Evolutionary conservation across 2,329 filamentous ascomycete genomes (phyloP), one percentile per base, ranked within the genome.

Genomic region (Fusarium sp.): DNA sequence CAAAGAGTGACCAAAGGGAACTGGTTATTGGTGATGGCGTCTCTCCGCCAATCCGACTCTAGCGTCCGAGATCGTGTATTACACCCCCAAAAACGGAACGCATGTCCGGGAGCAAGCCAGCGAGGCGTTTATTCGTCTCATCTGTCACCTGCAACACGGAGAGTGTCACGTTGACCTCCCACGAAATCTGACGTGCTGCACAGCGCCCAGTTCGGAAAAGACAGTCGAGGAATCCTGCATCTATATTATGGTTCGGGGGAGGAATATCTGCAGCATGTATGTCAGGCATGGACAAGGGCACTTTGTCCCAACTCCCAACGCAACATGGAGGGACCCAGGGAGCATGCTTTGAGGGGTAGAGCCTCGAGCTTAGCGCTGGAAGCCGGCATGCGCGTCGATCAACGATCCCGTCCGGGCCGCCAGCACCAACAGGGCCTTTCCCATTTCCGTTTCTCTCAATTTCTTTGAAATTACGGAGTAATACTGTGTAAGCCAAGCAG

Each of bases 321-420:
- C 52, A 41, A 56, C 27, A 54, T 22, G 41, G 68, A 52, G 22
- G 27, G 59, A 37, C 29, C 22, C 48, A 52, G 31, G 24, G 39
- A 20, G 50, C 39, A 41, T 58, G 41, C 27, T 71, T 52, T 29
- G 67, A 67, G 54, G 63, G 62, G 48, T 52, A 64, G 45, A 62
- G 56, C 66, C 63, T 67, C 63, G 58, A 68, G 58, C 56, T 66
- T 76, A 77, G 77, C 70, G 73, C 72, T 78, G 64, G 50, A 50
- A 68, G 67, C 63, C 57, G 70, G 76, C 67, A 72, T 71, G 72
- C 65, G 60, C 61, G 72, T 70, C 68, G 77, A 78, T 77, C 77
- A 74, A 69, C 65, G 71, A 76, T 78, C 77, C 75, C 75, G 77
- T 67, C 65, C 74, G 74, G 77, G 67, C 77, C 77, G 74, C 68